phyloP scores from a whole-genome alignment of 306 rosid species.

The Canavalia ensiformis region DNA sequence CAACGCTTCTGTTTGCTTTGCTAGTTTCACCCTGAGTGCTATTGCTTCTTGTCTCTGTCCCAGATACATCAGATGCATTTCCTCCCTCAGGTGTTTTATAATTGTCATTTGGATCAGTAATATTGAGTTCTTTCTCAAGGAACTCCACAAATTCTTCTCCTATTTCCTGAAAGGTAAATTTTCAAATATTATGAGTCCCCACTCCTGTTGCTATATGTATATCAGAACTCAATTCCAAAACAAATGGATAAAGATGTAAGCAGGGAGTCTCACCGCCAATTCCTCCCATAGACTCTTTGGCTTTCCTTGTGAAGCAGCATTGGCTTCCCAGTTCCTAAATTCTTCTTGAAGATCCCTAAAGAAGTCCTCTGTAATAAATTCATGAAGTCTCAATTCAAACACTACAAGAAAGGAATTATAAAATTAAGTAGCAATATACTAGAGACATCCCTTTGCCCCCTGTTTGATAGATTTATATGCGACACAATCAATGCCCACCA shows the following conservation, averaged over 20 bases:
- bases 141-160: conserved; percentile 98
- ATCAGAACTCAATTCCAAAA: conserved; percentile 24
- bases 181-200: conserved; percentile 34
- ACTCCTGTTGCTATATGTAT: neutral
- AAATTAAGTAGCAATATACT: conserved; percentile 23
- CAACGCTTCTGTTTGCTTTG: conserved; percentile 65
- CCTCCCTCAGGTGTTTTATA: conserved; percentile 52
- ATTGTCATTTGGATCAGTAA: conserved; percentile 55
- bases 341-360: conserved; percentile 92
- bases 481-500: conserved; percentile 41
- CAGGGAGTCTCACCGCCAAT: conserved; percentile 68
- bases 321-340: conserved; percentile 92
- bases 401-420: conserved; percentile 31
- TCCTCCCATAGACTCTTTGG: conserved; percentile 99
- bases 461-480: conserved; percentile 2
- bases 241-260: conserved; percentile 15
- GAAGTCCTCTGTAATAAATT: conserved; percentile 72
- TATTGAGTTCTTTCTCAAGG: conserved; percentile 93
- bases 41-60: conserved; percentile 45
- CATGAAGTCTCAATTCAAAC: conserved; percentile 42
- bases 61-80: conserved; percentile 53
- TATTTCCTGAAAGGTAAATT: conserved; percentile 74
- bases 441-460: conserved; percentile 39
- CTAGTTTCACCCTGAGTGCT: conserved; percentile 51
- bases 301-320: conserved; percentile 78